Evolutionary conservation across 2,329 filamentous ascomycete genomes (phyloP).

Genomic region (Fusarium subtropicale): DNA sequence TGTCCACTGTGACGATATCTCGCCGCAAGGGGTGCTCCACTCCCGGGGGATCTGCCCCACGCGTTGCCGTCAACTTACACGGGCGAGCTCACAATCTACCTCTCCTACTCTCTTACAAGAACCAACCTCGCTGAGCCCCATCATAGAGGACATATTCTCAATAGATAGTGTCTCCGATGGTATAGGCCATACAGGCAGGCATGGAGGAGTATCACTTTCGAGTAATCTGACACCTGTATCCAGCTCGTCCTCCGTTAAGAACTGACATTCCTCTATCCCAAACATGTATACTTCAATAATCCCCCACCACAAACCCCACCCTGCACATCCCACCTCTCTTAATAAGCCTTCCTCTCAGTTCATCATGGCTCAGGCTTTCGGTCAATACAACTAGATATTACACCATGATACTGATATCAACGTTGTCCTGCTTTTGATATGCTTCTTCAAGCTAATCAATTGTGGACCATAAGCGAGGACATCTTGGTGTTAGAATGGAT

Average conservation of each 20-base stretch:
- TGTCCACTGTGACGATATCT: conserved; percentile 36
- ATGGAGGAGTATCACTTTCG: background rate
- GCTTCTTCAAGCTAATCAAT: conserved; percentile 5
- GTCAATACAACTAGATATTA: background rate
- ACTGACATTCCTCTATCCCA: background rate
- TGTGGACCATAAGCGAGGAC: background rate
- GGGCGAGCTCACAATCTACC: background rate
- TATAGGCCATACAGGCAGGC: background rate
- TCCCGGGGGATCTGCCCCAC: conserved; percentile 20
- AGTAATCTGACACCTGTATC: background rate
- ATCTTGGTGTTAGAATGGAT: background rate
- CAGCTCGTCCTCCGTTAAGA: background rate
- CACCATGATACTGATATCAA: background rate
- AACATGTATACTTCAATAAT: background rate
- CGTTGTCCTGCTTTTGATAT: background rate
- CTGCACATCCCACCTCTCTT: conserved; percentile 40
- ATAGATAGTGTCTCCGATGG: background rate
- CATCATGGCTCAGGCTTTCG: background rate
- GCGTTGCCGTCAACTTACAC: conserved; percentile 16
- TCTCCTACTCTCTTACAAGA: no score
- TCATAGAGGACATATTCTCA: background rate
- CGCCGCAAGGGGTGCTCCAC: conserved; percentile 25
- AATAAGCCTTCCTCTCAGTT: conserved; percentile 6
- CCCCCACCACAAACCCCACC: conserved; percentile 24
- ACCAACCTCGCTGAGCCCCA: background rate